phyloP scores from a whole-genome alignment of 352 stramenopile genomes.

The Globisporangium abappressorium region DNA sequence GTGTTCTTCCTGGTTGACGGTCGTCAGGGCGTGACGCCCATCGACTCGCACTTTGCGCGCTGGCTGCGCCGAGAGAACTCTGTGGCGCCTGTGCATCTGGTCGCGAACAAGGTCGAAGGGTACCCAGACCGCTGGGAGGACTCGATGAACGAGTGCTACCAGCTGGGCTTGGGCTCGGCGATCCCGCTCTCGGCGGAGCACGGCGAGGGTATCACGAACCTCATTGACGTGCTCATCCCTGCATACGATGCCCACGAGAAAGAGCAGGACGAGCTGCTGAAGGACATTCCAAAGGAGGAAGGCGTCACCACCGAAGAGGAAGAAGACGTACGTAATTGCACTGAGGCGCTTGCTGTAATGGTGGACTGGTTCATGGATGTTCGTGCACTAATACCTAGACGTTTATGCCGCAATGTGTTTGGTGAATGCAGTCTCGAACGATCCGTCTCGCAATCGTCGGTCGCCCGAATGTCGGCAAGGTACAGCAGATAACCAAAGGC shows the following conservation, averaged over 20 bases:
- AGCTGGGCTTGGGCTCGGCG: constrained; percentile 60
- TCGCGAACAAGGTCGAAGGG: constrained; percentile 81
- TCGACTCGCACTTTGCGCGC: constrained; percentile 76
- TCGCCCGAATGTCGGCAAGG: constrained; percentile 75
- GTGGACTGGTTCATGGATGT: background rate
- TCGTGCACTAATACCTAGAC: constrained; percentile 2
- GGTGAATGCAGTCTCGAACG: constrained; percentile 35
- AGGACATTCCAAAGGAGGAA: constrained; percentile 18
- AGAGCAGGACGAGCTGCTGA: constrained; percentile 26
- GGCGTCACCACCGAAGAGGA: constrained; percentile 25
- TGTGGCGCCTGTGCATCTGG: constrained; percentile 55
- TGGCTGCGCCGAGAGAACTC: constrained; percentile 70
- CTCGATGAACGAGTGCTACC: constrained; percentile 74
- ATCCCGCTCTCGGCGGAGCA: constrained; percentile 80
- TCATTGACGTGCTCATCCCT: constrained; percentile 71
- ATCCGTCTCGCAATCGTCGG: constrained; percentile 82
- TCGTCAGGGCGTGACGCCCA: constrained; percentile 70
- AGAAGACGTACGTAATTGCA: constrained; percentile 45
- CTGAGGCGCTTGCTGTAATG: background rate
- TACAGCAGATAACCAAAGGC: background rate
- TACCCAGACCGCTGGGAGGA: constrained; percentile 61
- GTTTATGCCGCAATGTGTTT: background rate
- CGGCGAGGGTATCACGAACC: constrained; percentile 64
- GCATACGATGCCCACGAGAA: constrained; percentile 67
- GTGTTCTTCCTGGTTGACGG: constrained; percentile 82